phyloP scores from a whole-genome alignment of 106 monocot species.

The Chionographis japonica region DNA sequence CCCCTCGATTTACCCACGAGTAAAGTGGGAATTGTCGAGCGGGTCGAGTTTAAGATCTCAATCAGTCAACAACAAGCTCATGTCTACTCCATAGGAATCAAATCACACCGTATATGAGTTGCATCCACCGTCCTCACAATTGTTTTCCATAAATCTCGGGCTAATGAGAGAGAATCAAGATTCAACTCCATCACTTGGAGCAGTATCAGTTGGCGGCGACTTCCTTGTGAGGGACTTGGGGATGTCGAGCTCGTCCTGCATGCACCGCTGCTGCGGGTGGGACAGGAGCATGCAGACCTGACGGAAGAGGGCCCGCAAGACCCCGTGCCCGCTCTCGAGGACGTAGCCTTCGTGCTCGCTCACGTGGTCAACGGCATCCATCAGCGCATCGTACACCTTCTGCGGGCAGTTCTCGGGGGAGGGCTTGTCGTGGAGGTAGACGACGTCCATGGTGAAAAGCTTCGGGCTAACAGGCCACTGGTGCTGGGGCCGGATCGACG shows the following conservation, averaged over 20 bases:
- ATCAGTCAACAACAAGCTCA: no score
- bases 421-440: slow-evolving; percentile 95
- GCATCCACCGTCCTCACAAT: no score
- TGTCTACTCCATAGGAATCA: no score
- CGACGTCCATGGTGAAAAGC: slow-evolving; percentile 72
- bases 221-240: slow-evolving; percentile 62
- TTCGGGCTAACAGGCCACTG: slow-evolving; percentile 70
- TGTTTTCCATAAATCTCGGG: no score
- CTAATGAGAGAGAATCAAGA: neutral
- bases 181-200: slow-evolving; percentile 24
- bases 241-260: slow-evolving; percentile 76
- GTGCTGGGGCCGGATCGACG: slow-evolving; percentile 58
- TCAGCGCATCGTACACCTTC: slow-evolving; percentile 69
- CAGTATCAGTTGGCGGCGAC: slow-evolving; percentile 14
- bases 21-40: no score
- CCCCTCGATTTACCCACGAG: no score
- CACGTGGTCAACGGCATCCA: slow-evolving; percentile 83
- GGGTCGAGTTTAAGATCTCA: no score
- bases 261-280: slow-evolving; percentile 80
- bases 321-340: slow-evolving; percentile 70
- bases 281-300: slow-evolving; percentile 59
- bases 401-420: slow-evolving; percentile 86
- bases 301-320: slow-evolving; percentile 47
- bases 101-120: no score
- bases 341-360: slow-evolving; percentile 87